A percentile compares a stretch with the other conserved stretches of the same genome.
Conservation (phyloP, 1,139 yeast species). For the Kodamaea plutei region DNA sequence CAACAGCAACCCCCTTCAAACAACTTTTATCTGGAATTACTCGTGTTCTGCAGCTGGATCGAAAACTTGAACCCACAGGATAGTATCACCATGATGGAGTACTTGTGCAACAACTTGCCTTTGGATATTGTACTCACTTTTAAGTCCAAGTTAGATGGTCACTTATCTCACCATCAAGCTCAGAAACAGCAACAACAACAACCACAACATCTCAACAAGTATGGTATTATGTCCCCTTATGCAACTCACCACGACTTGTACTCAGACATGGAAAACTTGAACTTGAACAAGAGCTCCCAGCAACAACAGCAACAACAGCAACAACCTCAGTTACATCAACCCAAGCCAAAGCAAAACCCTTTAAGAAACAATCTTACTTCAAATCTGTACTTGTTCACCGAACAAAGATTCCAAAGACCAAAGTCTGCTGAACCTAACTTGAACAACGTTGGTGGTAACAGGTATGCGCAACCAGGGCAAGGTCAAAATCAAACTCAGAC, state of each 20-base stretch:
- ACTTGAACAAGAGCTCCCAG: conserved; percentile 13
- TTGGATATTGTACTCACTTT: conserved; percentile 45
- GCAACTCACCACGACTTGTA: conserved; percentile 18
- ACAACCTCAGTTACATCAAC: conserved; percentile 29
- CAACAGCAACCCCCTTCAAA: conserved; percentile 11
- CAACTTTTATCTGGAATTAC: conserved; percentile 41
- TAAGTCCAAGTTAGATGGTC: conserved; percentile 37
- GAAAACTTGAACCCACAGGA: conserved; percentile 53
- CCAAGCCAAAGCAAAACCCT: conserved; percentile 33
- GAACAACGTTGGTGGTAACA: conserved; percentile 7
- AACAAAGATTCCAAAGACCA: conserved; percentile 33
- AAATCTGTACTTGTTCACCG: conserved; percentile 25
- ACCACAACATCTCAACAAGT: conserved; percentile 10
- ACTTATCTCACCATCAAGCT: conserved; percentile 23
- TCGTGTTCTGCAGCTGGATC: conserved; percentile 58
- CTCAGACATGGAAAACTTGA: conserved; percentile 30
- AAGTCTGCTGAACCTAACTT: conserved; percentile 41
- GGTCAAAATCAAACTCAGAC: conserved; percentile 3
- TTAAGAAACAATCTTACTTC: conserved; percentile 17
- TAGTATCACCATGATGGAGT: conserved; percentile 55
- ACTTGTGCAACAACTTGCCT: conserved; percentile 48
- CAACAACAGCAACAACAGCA: conserved; percentile 5
- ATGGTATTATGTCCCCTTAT: conserved; percentile 11
- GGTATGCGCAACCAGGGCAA: conserved; percentile 1
- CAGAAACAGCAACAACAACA: conserved; percentile 11